phyloP scores from a whole-genome alignment of 2,329 filamentous ascomycete genomes.

The Penicillium sp. region DNA sequence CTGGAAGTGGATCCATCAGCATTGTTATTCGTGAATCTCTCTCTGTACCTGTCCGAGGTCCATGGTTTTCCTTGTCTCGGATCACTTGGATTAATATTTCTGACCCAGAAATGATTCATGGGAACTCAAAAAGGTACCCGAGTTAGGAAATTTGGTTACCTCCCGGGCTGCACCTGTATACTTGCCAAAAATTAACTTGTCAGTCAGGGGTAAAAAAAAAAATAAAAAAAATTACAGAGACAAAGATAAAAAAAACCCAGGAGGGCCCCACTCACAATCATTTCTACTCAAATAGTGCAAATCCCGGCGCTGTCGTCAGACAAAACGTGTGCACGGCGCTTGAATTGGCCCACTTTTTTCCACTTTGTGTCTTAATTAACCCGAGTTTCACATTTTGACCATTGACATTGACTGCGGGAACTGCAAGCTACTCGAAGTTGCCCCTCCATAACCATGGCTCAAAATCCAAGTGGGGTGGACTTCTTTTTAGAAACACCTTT shows the following conservation, averaged over 20 bases:
- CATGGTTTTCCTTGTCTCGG: slow-evolving; percentile 1
- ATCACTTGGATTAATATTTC: not conserved
- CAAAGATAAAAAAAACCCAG: not conserved
- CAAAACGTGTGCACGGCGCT: slow-evolving; percentile 18
- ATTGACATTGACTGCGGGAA: slow-evolving; percentile 1
- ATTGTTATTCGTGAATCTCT: not conserved
- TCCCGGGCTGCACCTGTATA: not conserved
- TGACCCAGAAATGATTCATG: not conserved
- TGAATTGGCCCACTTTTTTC: slow-evolving; percentile 8
- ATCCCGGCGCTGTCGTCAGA: slow-evolving; percentile 15
- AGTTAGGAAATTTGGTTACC: not conserved
- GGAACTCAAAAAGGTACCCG: not conserved
- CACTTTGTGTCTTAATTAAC: slow-evolving; percentile 15
- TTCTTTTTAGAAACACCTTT: slow-evolving; percentile 15
- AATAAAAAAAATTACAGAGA: not conserved
- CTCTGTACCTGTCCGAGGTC: not conserved
- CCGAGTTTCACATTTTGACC: slow-evolving; percentile 19
- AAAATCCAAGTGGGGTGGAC: slow-evolving; percentile 1
- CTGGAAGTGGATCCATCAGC: not conserved
- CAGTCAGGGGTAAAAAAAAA: slow-evolving; percentile 7
- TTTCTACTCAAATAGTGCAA: not conserved
- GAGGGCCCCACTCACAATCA: not conserved
- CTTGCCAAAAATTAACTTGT: not conserved
- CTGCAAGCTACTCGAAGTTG: slow-evolving; percentile 6
- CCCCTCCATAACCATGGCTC: slow-evolving; percentile 2